Evolutionary conservation across 2,329 filamentous ascomycete species (phyloP).

Genomic region (Penicillium olsonii): DNA sequence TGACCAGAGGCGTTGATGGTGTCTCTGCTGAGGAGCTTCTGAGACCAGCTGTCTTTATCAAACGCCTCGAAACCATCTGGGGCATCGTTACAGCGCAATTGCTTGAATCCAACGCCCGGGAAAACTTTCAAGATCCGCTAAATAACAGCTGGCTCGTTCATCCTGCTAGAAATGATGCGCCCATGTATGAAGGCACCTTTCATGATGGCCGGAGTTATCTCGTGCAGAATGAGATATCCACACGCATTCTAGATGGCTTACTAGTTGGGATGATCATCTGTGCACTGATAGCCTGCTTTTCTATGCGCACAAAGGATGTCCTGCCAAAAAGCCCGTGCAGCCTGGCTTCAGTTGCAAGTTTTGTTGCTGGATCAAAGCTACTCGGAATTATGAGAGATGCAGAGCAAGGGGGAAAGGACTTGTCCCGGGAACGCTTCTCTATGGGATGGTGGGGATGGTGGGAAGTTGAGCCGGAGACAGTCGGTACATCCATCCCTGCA

Average conservation of each 20-base stretch:
- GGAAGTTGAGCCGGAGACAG: too few species aligned
- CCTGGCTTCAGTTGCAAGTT: constrained; percentile 26
- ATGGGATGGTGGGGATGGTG: too few species aligned
- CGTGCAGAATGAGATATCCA: constrained; percentile 22
- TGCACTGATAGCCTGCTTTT: constrained; percentile 10
- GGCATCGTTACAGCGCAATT: too few species aligned
- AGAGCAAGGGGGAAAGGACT: too few species aligned
- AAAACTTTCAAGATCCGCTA: not conserved
- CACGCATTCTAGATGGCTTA: constrained; percentile 20
- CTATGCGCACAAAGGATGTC: constrained; percentile 20
- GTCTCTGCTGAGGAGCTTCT: too few species aligned
- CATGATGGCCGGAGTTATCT: constrained; percentile 13
- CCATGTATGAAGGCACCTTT: not conserved
- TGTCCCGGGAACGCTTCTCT: too few species aligned
- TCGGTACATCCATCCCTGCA: too few species aligned
- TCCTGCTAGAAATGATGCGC: not conserved
- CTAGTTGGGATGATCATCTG: constrained; percentile 23
- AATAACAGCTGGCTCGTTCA: not conserved
- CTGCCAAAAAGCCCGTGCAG: constrained; percentile 29
- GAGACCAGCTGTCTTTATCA: too few species aligned
- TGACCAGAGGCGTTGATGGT: too few species aligned
- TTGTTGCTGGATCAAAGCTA: too few species aligned
- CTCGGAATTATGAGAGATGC: too few species aligned
- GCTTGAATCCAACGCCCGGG: not conserved
- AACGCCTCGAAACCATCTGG: too few species aligned